Base-by-base conservation (phyloP, 164 flowering plant species). In the Protea cynaroides region DNA sequence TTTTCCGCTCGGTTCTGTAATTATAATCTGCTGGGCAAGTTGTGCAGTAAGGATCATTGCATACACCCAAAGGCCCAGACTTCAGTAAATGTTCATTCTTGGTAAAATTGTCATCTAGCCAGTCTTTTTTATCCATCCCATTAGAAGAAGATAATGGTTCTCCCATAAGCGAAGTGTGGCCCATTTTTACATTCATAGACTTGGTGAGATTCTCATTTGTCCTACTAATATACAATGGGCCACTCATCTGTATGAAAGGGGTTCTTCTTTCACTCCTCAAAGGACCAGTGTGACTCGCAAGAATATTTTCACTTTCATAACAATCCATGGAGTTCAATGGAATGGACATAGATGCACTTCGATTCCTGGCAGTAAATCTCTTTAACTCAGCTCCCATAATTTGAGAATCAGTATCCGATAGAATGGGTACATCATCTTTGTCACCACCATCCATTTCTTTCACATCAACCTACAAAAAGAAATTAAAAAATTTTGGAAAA, bases 31-130 rank as follows among this genome's bases (percentile, higher is more conserved):
- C 67, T 14, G 98, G 98, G 74, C 97, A 93, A 53, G 85, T 81
- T 40, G 94, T 93, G 80, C 98, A 93, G 67, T 83, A 90, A 61
- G 98, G 96, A 74, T 93, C 92, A 66, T 88, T 80, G 78, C 98
- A 93, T 77, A 79, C 76, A 58, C 98, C 97, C 62, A 93, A 51
- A 51, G 75, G 90, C 55, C 98, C 96, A 64, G 98, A 93, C 73
- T 66, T 87, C 80, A 83, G 57, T 57, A 90, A 74, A 80, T 90
- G 92, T 58, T 81, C 92, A 72, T 90, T 90, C 70, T 68, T 82
- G 19, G 37, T 66, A 75, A 70, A 65, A 18, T 69, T 65, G 21
- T 76, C 76, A 44, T 71, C 67, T 14, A 66, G 50, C 81, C 79
- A 74, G 38, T 74, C 80, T 61, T 77, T 70, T 49, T 73, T 52